Evolutionary conservation across 2,329 filamentous ascomycete species (phyloP).

Genomic region (Talaromyces rugulosus): DNA sequence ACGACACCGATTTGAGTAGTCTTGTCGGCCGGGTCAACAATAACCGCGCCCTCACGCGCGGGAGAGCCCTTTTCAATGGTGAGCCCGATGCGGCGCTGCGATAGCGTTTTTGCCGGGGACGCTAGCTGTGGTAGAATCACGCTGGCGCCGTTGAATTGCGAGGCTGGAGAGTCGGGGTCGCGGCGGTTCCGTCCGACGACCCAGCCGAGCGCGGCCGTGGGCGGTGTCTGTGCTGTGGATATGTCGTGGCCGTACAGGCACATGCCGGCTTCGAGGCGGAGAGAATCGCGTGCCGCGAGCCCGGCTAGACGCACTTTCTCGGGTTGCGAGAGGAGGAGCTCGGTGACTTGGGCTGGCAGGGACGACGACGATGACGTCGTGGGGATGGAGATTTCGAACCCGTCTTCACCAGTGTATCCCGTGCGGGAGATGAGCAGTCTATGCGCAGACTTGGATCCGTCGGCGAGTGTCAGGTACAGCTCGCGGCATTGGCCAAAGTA

Average conservation of each 20-base stretch:
- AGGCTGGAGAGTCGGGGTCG: conserved; percentile 32
- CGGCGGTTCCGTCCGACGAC: conserved; percentile 77
- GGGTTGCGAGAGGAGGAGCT: conserved; percentile 62
- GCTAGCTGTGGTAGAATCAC: conserved; percentile 70
- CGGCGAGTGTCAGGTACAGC: conserved; percentile 59
- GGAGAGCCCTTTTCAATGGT: conserved; percentile 75
- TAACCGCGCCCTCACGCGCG: conserved; percentile 80
- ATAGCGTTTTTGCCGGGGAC: conserved; percentile 54
- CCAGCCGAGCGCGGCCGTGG: conserved; percentile 68
- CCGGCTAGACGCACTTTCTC: conserved; percentile 76
- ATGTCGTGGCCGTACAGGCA: conserved; percentile 99
- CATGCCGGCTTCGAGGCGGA: conserved; percentile 95
- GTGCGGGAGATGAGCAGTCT: conserved; percentile 75
- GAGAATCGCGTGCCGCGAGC: conserved; percentile 83
- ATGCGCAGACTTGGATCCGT: conserved; percentile 48
- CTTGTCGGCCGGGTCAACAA: conserved; percentile 53
- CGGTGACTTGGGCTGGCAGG: conserved; percentile 53
- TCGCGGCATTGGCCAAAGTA: conserved; percentile 76
- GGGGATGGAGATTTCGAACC: conserved; percentile 90
- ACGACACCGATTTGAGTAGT: conserved; percentile 67
- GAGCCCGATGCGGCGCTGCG: conserved; percentile 73
- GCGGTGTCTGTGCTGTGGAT: conserved; percentile 69
- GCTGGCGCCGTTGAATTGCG: conserved; percentile 77
- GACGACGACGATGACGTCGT: conserved; percentile 54
- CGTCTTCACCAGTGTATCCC: conserved; percentile 96